Evolutionary conservation across 805 yeast genomes (phyloP).

Genomic region (Kodamaea jinghongensis): DNA sequence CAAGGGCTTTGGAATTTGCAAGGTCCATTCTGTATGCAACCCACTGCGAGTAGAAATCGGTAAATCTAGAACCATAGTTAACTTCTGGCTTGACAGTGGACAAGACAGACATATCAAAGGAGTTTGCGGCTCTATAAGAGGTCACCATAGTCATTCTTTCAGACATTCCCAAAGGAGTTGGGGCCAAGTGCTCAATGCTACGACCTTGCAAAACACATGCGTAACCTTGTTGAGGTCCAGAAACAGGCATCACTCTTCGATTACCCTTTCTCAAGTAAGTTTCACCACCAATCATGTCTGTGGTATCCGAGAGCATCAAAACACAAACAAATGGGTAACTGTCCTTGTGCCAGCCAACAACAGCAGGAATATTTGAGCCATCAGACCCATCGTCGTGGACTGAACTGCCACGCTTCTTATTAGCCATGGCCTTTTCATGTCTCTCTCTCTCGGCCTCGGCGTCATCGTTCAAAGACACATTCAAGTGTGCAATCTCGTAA

Average conservation of each 20-base stretch:
- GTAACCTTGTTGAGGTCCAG: slow-evolving; percentile 48
- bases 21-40: slow-evolving; percentile 28
- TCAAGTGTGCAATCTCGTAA: slow-evolving; percentile 55
- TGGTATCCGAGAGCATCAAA: slow-evolving; percentile 58
- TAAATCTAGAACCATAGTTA: slow-evolving; percentile 32
- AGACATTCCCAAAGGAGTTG: slow-evolving; percentile 37
- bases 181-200: slow-evolving; percentile 45
- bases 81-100: slow-evolving; percentile 39
- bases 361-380: slow-evolving; percentile 47
- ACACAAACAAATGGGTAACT: slow-evolving; percentile 67
- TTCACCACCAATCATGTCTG: slow-evolving; percentile 60
- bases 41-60: slow-evolving; percentile 40
- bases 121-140: slow-evolving; percentile 34
- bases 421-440: slow-evolving; percentile 4
- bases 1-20: slow-evolving; percentile 23
- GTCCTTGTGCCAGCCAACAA: slow-evolving; percentile 63
- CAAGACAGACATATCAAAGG: slow-evolving; percentile 31
- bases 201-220: slow-evolving; percentile 51
- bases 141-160: slow-evolving; percentile 46
- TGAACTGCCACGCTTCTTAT: slow-evolving; percentile 10
- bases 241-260: slow-evolving; percentile 10
- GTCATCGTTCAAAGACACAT: slow-evolving; percentile 45
- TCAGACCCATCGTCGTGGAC: slow-evolving; percentile 8
- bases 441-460: slow-evolving; percentile 16
- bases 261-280: slow-evolving; percentile 50